Evolutionary conservation across 2,329 filamentous ascomycete genomes (phyloP).

Genomic region (Cytospora schulzeri): DNA sequence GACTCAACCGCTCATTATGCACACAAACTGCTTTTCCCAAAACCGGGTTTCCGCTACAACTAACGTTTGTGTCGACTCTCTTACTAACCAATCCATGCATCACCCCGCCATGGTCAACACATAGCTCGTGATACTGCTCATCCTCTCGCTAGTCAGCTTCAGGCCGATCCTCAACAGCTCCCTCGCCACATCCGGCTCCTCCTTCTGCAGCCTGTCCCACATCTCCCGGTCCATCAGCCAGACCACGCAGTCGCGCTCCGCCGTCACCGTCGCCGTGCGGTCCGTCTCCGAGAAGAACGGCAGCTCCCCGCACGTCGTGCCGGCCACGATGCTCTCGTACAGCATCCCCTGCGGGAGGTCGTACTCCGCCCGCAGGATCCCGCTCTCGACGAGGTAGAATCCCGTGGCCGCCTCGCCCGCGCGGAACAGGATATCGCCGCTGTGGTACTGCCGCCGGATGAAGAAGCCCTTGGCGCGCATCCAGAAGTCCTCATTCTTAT

Average conservation of each 20-base stretch:
- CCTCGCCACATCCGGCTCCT: constrained; percentile 75
- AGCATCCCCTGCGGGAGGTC: constrained; percentile 85
- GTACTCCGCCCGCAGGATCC: constrained; percentile 89
- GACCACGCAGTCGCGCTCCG: constrained; percentile 77
- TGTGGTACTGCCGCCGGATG: constrained; percentile 63
- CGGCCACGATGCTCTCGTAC: constrained; percentile 89
- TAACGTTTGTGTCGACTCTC: neutral
- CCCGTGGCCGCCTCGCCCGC: constrained; percentile 76
- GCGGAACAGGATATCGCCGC: constrained; percentile 75
- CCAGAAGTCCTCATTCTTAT: constrained; percentile 94
- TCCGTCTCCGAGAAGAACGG: constrained; percentile 93
- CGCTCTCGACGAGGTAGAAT: constrained; percentile 89
- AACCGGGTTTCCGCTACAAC: neutral
- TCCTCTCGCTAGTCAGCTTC: constrained; percentile 91
- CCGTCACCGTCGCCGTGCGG: constrained; percentile 82
- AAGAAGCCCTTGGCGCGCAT: constrained; percentile 80
- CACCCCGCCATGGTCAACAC: constrained; percentile 53
- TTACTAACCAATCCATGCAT: neutral
- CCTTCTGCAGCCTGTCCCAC: constrained; percentile 73
- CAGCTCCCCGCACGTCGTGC: constrained; percentile 92
- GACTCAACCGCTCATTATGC: neutral
- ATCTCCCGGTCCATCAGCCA: constrained; percentile 76
- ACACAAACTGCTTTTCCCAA: neutral
- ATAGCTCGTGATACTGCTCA: constrained; percentile 68
- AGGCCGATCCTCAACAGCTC: constrained; percentile 86